Base-by-base conservation (phyloP, 2,329 filamentous ascomycete species). In the Ceratocystis papillata region DNA sequence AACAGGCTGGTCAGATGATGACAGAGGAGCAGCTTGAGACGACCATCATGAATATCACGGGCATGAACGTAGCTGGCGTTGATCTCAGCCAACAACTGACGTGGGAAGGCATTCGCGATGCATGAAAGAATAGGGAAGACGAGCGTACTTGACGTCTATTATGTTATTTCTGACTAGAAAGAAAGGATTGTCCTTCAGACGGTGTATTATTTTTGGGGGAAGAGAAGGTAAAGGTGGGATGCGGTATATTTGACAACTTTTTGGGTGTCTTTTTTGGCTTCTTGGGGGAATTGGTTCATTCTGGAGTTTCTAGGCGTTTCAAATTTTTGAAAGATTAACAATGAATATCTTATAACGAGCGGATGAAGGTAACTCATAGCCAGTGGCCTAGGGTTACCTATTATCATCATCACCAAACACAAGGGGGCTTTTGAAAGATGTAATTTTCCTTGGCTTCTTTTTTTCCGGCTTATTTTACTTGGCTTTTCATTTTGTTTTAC, bases 1-100 rank as follows among this genome's bases (percentile, higher is more conserved):
- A 88, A 76, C 79, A 79, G 44, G 80, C 80, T 2, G 84, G 84
- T 0, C 81, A 84, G 71, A 79, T 81, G 69, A 86, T 88, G 80
- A 82, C 78, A 0, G 80, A 83, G 70, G 81, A 83, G 22, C 81
- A 85, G 71, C 77, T 87, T 55, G 85, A 88, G 71, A 78, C 85
- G 71, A 89, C 86, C 0, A 79, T 89, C 12, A 74, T 79, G 64
- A 83, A 79, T 72, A 81, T 83, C 41, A 78, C 77, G 7, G 77
- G 77, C 70, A 75, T 79, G 74, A 77, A 76, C 22, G 73, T 79
- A 15, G 74, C 53, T 5, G 64, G 55, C 1, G 67, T 76, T 2
- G 77, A 79, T 65, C 74, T 75, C 22, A 77, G 73, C 48, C 76
- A 78, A 12, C 74, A 78, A 68, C 66, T 76, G 64, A 77, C 76